Conservation (phyloP, 495 filamentous ascomycete genomes). For the Hypoxylon rickii region DNA sequence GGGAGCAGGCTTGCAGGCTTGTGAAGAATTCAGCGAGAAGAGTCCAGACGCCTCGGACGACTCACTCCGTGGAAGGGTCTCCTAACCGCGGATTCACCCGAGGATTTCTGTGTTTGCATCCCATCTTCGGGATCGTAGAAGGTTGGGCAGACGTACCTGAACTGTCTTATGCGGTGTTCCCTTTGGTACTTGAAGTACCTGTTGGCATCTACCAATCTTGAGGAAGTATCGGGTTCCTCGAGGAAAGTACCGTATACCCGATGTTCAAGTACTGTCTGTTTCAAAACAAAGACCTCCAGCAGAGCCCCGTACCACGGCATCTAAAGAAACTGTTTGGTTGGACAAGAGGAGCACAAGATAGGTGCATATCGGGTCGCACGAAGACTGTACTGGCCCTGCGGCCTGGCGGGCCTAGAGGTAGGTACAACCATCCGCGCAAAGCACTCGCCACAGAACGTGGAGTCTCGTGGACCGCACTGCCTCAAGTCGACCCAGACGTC, state of each 20-base stretch:
- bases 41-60: background rate
- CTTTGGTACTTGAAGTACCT: no score
- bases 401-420: no score
- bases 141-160: no score
- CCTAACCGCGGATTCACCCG: background rate
- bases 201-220: no score
- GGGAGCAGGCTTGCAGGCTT: no score
- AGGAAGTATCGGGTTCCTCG: no score
- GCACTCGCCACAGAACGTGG: conserved; percentile 33
- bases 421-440: conserved; percentile 14
- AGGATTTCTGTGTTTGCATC: conserved; percentile 10
- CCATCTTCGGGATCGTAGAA: no score
- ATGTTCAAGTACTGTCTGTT: conserved; percentile 10
- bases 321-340: conserved; percentile 8
- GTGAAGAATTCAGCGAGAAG: background rate
- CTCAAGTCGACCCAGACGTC: conserved; percentile 24
- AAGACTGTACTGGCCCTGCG: conserved; percentile 4
- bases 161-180: no score
- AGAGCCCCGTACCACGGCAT: conserved; percentile 18
- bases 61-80: background rate
- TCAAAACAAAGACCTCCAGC: conserved; percentile 7
- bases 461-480: conserved; percentile 19
- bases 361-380: conserved; percentile 30
- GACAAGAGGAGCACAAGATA: conserved; percentile 21
- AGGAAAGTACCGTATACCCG: conserved; percentile 20